A percentile compares a stretch with the other conserved stretches of the same genome.
These are phyloP conservation scores for Corynascus novoguineensis DNA, from an alignment of 495 filamentous ascomycete species.

Conservation along the genomic window DNA sequence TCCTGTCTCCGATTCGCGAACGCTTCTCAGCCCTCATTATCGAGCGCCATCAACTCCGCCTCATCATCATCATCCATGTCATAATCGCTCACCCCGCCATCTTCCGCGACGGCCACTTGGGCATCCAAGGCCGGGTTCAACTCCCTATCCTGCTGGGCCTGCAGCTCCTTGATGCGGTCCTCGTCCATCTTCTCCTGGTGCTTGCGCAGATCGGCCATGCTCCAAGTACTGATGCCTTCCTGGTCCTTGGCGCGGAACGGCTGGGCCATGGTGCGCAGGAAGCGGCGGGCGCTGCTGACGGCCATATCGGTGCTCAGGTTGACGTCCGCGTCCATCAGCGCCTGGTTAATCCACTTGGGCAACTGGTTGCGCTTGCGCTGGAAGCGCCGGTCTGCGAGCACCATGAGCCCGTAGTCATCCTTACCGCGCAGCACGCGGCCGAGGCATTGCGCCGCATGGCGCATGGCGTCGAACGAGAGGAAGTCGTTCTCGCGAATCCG, in stretches of 20 bases:
- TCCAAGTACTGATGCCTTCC: conserved; percentile 91
- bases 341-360: conserved; percentile 95
- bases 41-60: conserved; percentile 60
- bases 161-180: conserved; percentile 46
- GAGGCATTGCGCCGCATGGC: conserved; percentile 93
- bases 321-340: conserved; percentile 72
- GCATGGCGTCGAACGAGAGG: conserved; percentile 97
- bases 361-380: conserved; percentile 82
- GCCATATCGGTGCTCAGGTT: conserved; percentile 95
- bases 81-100: conserved; percentile 45
- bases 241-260: conserved; percentile 78
- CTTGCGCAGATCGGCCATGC: conserved; percentile 62
- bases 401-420: conserved; percentile 99
- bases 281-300: conserved; percentile 79
- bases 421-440: conserved; percentile 94
- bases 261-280: conserved; percentile 83
- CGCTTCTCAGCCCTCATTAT: conserved; percentile 16
- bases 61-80: conserved; percentile 57
- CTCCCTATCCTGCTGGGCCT: conserved; percentile 23
- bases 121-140: conserved; percentile 5
- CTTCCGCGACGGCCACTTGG: conserved; percentile 16
- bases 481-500: conserved; percentile 97
- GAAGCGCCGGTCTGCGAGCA: conserved; percentile 88
- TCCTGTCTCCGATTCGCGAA: too few relatives aligned
- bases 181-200: conserved; percentile 74